Conservation (phyloP, 148 eudicot genomes). For the Salicornia ramosissima region DNA sequence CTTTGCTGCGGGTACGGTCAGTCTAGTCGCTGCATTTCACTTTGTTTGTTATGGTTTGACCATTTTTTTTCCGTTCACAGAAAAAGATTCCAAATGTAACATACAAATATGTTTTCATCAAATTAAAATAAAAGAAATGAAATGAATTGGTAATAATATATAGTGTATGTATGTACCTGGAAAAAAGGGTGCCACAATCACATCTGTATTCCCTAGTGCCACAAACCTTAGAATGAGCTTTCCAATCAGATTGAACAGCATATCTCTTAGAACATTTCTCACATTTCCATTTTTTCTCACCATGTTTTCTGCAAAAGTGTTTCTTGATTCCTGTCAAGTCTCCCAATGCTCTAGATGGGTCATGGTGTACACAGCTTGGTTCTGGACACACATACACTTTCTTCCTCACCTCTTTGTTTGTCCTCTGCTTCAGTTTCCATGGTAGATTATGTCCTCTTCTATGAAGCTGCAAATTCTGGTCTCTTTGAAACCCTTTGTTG, state of each 20-base stretch:
- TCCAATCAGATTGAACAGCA: slow-evolving; percentile 98
- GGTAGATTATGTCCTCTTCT: slow-evolving; percentile 94
- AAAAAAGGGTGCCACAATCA: slow-evolving; percentile 94
- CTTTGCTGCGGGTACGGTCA: too few species aligned
- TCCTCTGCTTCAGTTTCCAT: slow-evolving; percentile 92
- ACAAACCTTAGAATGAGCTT: slow-evolving; percentile 91
- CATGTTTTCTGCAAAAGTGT: slow-evolving; percentile 85
- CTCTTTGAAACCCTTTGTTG: slow-evolving; percentile 90
- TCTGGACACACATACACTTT: slow-evolving; percentile 92
- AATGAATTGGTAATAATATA: too few species aligned
- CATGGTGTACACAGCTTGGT: slow-evolving; percentile 69
- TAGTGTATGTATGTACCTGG: slow-evolving; percentile 76
- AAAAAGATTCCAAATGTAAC: too few species aligned
- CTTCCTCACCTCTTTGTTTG: slow-evolving; percentile 59
- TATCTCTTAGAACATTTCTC: slow-evolving; percentile 83
- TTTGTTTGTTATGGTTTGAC: too few species aligned
- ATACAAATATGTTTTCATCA: too few species aligned
- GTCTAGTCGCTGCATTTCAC: too few species aligned
- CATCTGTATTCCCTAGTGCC: slow-evolving; percentile 94
- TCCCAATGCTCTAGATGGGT: slow-evolving; percentile 86
- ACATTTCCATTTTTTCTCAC: slow-evolving; percentile 94
- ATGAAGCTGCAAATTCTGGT: slow-evolving; percentile 86
- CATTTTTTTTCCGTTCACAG: too few species aligned
- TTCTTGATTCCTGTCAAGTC: slow-evolving; percentile 92
- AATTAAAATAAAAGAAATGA: too few species aligned